phyloP scores from a whole-genome alignment of 2,329 filamentous ascomycete genomes.

The Metarhizium brunneum region DNA sequence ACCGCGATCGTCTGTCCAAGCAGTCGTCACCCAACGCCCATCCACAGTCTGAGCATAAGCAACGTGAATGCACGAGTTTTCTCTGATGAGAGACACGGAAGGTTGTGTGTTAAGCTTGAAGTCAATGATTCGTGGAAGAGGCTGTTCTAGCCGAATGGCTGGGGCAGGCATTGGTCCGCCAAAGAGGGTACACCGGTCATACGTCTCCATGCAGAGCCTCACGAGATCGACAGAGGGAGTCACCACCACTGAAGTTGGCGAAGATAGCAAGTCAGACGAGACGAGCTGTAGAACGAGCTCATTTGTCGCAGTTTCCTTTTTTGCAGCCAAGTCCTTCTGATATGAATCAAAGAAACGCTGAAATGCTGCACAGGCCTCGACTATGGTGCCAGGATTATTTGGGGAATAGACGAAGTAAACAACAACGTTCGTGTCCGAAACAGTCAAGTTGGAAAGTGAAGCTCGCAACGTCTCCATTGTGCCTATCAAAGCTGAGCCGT shows the following conservation, averaged over 20 bases:
- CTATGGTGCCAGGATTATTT: slow-evolving; percentile 48
- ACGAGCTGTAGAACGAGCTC: slow-evolving; percentile 74
- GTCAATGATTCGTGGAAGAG: slow-evolving; percentile 60
- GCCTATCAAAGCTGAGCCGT: slow-evolving; percentile 36
- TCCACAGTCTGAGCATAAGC: slow-evolving; percentile 70
- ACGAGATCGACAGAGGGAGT: slow-evolving; percentile 50
- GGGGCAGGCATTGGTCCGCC: slow-evolving; percentile 52
- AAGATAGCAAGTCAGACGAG: slow-evolving; percentile 58
- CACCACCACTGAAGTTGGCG: slow-evolving; percentile 52
- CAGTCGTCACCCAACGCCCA: slow-evolving; percentile 67
- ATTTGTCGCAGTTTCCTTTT: slow-evolving; percentile 35
- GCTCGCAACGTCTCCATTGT: slow-evolving; percentile 40
- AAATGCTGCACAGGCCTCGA: slow-evolving; percentile 66
- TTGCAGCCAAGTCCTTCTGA: slow-evolving; percentile 33
- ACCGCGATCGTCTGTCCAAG: slow-evolving; percentile 73
- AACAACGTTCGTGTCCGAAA: slow-evolving; percentile 53
- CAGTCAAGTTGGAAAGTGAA: slow-evolving; percentile 31
- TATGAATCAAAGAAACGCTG: slow-evolving; percentile 58
- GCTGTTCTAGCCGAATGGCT: slow-evolving; percentile 62
- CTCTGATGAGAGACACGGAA: slow-evolving; percentile 63
- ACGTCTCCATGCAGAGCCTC: slow-evolving; percentile 63
- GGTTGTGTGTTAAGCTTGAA: slow-evolving; percentile 61
- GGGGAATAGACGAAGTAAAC: slow-evolving; percentile 70
- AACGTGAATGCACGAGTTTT: slow-evolving; percentile 73
- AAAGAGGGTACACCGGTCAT: slow-evolving; percentile 61